Conservation (phyloP, 495 filamentous ascomycete genomes). For the Sphaerosporella brunnea region DNA sequence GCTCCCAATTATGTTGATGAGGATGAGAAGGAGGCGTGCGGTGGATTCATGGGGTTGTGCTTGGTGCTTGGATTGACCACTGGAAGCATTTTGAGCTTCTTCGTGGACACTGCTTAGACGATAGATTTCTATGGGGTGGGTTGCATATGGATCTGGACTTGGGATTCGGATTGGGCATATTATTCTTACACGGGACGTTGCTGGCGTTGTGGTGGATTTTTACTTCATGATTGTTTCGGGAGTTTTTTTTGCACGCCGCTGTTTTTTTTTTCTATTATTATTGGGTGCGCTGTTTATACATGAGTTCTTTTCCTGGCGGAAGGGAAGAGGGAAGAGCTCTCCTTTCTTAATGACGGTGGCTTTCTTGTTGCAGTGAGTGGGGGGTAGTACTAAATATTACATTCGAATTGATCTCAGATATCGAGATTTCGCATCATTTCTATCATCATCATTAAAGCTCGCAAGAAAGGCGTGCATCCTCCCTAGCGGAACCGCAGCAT, state of each 20-base stretch:
- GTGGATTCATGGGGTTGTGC: slow-evolving; percentile 84
- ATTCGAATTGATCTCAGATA: too few species aligned
- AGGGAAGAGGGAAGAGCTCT: too few species aligned
- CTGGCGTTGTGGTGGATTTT: background rate
- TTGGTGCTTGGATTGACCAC: slow-evolving; percentile 65
- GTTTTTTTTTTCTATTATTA: background rate
- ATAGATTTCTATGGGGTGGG: background rate
- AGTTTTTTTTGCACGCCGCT: too few species aligned
- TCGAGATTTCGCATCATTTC: too few species aligned
- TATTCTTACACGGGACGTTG: background rate
- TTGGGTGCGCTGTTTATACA: too few species aligned
- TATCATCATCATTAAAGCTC: too few species aligned
- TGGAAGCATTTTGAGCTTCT: slow-evolving; percentile 78
- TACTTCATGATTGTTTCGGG: too few species aligned
- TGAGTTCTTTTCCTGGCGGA: too few species aligned
- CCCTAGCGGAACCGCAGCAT: slow-evolving; percentile 15
- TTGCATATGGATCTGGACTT: background rate
- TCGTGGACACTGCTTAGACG: background rate
- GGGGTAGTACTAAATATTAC: too few species aligned
- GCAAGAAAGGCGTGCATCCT: too few species aligned
- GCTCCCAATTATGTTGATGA: slow-evolving; percentile 59
- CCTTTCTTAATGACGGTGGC: too few species aligned
- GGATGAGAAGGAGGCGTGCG: slow-evolving; percentile 69
- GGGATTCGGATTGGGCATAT: background rate
- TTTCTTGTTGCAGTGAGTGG: too few species aligned